Conservation (phyloP, 2,329 filamentous ascomycete species). For the Botryotinia globosa region DNA sequence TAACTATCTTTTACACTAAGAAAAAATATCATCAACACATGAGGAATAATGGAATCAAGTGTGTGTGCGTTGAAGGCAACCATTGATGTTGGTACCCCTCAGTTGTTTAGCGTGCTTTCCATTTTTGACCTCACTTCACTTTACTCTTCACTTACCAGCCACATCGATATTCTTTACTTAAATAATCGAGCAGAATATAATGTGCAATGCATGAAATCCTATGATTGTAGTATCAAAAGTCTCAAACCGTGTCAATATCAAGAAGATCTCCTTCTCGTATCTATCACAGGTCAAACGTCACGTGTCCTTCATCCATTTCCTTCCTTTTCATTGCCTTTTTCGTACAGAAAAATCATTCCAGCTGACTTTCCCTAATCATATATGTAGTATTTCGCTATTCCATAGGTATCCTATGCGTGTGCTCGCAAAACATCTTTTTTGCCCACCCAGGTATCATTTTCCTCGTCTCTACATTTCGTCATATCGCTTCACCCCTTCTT, state of each 20-base stretch:
- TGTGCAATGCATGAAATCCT: not conserved
- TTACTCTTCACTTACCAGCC: not conserved
- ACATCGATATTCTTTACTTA: not conserved
- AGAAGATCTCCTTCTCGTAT: constrained; percentile 1
- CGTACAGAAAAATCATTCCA: not conserved
- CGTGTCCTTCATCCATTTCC: not conserved
- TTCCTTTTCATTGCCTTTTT: not conserved
- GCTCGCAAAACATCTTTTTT: constrained; percentile 18
- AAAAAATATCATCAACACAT: not conserved
- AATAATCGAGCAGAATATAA: not conserved
- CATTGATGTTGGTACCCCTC: constrained; percentile 7
- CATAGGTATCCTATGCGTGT: constrained; percentile 7
- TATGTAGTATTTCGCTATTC: constrained; percentile 6
- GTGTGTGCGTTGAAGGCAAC: not conserved
- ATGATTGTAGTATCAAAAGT: not conserved
- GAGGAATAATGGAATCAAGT: not conserved
- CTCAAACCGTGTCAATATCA: not conserved
- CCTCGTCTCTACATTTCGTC: constrained; percentile 1
- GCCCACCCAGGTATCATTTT: constrained; percentile 1
- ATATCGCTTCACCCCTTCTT: not conserved
- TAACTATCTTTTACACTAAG: not conserved
- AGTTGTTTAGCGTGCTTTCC: constrained; percentile 12
- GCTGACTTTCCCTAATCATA: not conserved
- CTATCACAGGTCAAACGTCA: not conserved
- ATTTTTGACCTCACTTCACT: constrained; percentile 1